phyloP scores from a whole-genome alignment of 2,329 filamentous ascomycete genomes.

The Phaeosphaeriaceae sp. region DNA sequence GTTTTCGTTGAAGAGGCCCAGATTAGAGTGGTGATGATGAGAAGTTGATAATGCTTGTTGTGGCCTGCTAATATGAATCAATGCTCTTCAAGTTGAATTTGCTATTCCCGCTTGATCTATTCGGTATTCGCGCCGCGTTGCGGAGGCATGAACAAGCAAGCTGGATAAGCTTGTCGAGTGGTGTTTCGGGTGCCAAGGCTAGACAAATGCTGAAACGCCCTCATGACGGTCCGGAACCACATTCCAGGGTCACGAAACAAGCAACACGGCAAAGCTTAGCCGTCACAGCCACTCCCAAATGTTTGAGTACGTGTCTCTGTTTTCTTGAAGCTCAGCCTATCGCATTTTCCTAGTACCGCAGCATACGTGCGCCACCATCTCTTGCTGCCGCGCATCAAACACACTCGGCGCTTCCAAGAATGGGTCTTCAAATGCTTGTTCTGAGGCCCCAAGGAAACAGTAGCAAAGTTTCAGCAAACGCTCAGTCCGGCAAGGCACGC shows the following conservation, averaged over 20 bases:
- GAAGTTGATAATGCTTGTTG: background rate
- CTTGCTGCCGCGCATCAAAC: constrained; percentile 6
- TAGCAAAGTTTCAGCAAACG: constrained; percentile 13
- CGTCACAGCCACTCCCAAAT: constrained; percentile 5
- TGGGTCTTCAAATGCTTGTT: constrained; percentile 6
- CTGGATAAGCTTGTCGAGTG: constrained; percentile 24
- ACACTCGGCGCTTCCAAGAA: constrained; percentile 4
- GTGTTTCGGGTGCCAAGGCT: constrained; percentile 37
- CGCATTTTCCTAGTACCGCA: constrained; percentile 11
- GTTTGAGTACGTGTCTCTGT: background rate
- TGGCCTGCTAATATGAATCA: background rate
- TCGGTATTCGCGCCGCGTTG: constrained; percentile 8
- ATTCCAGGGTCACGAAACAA: constrained; percentile 30
- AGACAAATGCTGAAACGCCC: constrained; percentile 30
- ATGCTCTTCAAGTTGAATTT: constrained; percentile 1
- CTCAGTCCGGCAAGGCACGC: background rate
- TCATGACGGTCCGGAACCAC: constrained; percentile 14
- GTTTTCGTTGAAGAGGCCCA: background rate
- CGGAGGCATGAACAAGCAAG: constrained; percentile 20
- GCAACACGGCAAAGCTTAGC: constrained; percentile 36
- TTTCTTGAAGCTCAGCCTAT: background rate
- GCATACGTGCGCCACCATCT: constrained; percentile 6
- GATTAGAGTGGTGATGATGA: background rate
- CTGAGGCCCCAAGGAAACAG: constrained; percentile 7
- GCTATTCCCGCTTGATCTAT: constrained; percentile 7